Conservation (phyloP, 495 filamentous ascomycete genomes). For the Penicillium ucsense region DNA sequence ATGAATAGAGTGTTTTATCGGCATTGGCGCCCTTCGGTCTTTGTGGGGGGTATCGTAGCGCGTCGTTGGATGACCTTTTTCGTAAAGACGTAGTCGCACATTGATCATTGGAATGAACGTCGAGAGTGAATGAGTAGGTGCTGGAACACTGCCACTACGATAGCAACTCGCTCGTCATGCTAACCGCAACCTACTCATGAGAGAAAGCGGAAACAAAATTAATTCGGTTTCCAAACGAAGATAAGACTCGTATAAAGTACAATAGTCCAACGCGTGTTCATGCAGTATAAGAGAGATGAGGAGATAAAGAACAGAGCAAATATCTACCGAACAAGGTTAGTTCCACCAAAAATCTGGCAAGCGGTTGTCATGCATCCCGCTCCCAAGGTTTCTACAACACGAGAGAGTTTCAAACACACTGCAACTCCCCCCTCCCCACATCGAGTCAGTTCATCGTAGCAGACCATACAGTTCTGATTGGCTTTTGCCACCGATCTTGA, state of each 20-base stretch:
- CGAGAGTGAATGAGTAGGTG: too few relatives aligned
- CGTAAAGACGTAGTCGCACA: too few relatives aligned
- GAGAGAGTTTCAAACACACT: conserved; percentile 2
- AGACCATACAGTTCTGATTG: conserved; percentile 11
- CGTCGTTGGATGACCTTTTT: too few relatives aligned
- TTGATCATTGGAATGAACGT: too few relatives aligned
- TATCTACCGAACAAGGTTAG: conserved; percentile 18
- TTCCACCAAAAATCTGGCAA: conserved; percentile 1
- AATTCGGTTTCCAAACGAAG: conserved; percentile 3
- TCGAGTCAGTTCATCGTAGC: conserved; percentile 16
- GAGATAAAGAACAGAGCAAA: conserved; percentile 4
- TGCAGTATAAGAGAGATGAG: conserved; percentile 21
- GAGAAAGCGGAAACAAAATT: neutral
- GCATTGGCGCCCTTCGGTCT: too few relatives aligned
- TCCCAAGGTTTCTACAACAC: too few relatives aligned
- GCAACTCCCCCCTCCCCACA: conserved; percentile 7
- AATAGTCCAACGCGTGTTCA: conserved; percentile 22
- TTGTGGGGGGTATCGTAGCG: too few relatives aligned
- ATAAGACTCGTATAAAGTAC: conserved; percentile 24
- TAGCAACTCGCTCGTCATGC: neutral
- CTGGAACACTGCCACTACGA: too few relatives aligned
- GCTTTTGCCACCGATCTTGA: conserved; percentile 3
- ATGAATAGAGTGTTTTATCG: too few relatives aligned
- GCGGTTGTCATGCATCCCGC: too few relatives aligned
- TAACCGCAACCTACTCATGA: neutral